Percentiles rank a stretch among this genome's conserved stretches.
Conservation (phyloP, 306 rosid species). For the Glycine soja region DNA sequence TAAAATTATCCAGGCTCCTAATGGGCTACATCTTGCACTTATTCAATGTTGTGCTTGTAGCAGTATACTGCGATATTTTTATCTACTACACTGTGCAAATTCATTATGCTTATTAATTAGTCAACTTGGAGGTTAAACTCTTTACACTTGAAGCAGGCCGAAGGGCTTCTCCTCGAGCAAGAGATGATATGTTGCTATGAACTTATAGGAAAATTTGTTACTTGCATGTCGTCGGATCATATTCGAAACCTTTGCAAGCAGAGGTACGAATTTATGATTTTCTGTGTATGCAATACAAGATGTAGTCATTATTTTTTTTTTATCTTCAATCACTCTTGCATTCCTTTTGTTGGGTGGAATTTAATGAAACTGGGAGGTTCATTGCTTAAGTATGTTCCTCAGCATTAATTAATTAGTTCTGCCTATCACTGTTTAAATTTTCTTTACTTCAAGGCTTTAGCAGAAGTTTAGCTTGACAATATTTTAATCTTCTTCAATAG, state of each 20-base stretch:
- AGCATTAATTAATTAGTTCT: neutral
- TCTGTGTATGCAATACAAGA: neutral
- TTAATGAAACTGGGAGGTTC: neutral
- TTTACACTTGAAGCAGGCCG: slow-evolving; percentile 65
- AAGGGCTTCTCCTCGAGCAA: slow-evolving; percentile 74
- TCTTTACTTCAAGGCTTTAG: too few relatives aligned
- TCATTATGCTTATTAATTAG: neutral
- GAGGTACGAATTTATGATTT: slow-evolving; percentile 53
- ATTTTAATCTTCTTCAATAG: slow-evolving; percentile 46
- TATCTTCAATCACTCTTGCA: neutral
- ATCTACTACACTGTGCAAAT: too few relatives aligned
- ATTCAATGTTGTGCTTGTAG: too few relatives aligned
- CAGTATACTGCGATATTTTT: neutral
- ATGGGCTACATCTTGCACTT: too few relatives aligned
- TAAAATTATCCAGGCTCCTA: neutral
- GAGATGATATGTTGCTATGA: slow-evolving; percentile 65
- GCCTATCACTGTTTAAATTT: neutral
- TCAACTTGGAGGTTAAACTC: slow-evolving; percentile 2
- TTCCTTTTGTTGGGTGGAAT: neutral
- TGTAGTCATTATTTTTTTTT: neutral
- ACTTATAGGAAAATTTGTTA: slow-evolving; percentile 56
- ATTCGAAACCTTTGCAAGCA: slow-evolving; percentile 61
- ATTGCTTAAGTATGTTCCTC: neutral
- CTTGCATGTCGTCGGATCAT: slow-evolving; percentile 50
- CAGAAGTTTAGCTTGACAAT: neutral